These are phyloP conservation scores for Ceratobasidium theobromae DNA, from an alignment of 1,284 basidiomycete species.

Conservation along the genomic window DNA sequence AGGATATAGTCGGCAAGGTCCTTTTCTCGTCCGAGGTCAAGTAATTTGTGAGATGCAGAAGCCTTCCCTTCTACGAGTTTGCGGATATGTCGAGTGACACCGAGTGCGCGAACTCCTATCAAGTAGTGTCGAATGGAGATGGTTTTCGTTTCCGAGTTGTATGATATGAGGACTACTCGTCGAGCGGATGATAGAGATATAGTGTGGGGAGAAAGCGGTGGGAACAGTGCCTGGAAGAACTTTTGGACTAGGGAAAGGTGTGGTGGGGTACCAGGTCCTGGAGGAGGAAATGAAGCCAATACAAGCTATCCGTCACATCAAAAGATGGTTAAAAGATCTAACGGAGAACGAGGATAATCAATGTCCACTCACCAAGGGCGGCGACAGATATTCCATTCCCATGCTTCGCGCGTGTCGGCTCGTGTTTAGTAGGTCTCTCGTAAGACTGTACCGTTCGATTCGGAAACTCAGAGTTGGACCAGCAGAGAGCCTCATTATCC, in stretches of 20 bases:
- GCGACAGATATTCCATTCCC: conserved; percentile 82
- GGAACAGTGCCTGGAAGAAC: conserved; percentile 87
- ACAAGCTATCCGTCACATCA: conserved; percentile 59
- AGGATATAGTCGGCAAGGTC: conserved; percentile 97
- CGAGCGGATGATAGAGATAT: conserved; percentile 81
- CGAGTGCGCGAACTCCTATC: conserved; percentile 93
- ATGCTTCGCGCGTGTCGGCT: conserved; percentile 70
- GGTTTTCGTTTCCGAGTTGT: conserved; percentile 83
- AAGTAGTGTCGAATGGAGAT: conserved; percentile 94
- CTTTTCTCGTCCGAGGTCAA: conserved; percentile 85
- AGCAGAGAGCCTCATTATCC: conserved; percentile 85
- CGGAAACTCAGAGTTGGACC: conserved; percentile 96
- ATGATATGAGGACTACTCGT: conserved; percentile 90
- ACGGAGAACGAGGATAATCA: neutral
- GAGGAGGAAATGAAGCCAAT: conserved; percentile 71
- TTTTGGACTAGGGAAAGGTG: conserved; percentile 78
- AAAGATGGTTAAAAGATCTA: neutral
- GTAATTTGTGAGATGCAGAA: conserved; percentile 46
- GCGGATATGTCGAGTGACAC: conserved; percentile 90
- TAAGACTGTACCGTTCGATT: conserved; percentile 87
- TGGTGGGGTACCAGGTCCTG: conserved; percentile 66
- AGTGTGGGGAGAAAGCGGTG: conserved; percentile 76
- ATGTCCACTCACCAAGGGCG: conserved; percentile 68
- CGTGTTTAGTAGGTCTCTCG: conserved; percentile 77
- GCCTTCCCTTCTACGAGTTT: conserved; percentile 76